A percentile compares a stretch with the other conserved stretches of the same genome.
Evolutionary conservation across 768 basidiomycete species (phyloP).

Genomic region (Peribolospora kevripleyi): DNA sequence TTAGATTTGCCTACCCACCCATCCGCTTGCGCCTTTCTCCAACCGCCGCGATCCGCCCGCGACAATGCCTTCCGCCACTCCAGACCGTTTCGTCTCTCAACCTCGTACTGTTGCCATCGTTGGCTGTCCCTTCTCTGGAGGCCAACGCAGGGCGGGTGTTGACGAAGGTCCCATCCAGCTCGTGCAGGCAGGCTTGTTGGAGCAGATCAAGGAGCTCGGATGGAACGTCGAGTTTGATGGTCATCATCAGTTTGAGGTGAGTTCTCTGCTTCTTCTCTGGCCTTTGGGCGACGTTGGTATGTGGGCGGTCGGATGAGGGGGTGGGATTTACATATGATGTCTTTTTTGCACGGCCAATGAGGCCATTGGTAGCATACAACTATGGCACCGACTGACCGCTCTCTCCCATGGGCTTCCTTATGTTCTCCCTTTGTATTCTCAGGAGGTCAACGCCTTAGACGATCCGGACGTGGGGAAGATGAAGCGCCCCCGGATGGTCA

Average conservation of each 20-base stretch:
- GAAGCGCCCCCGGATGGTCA: constrained; percentile 74
- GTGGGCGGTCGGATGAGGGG: too few species aligned
- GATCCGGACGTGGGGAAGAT: constrained; percentile 71
- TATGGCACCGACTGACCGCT: neutral
- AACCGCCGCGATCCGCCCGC: too few species aligned
- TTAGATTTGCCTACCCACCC: too few species aligned
- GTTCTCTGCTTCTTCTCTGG: too few species aligned
- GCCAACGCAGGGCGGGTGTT: constrained; percentile 50
- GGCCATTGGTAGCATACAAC: neutral
- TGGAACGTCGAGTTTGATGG: constrained; percentile 81
- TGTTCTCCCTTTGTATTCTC: neutral
- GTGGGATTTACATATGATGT: too few species aligned
- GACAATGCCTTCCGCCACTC: too few species aligned
- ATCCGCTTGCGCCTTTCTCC: too few species aligned
- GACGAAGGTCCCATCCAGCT: constrained; percentile 73
- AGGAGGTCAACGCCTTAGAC: constrained; percentile 31
- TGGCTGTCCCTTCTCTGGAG: constrained; percentile 68
- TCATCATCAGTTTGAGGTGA: constrained; percentile 53
- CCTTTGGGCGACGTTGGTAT: too few species aligned
- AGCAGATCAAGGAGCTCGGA: constrained; percentile 27
- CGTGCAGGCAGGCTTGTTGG: constrained; percentile 57
- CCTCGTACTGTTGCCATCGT: constrained; percentile 74
- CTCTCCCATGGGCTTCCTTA: constrained; percentile 2
- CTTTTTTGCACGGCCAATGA: too few species aligned
- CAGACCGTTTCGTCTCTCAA: constrained; percentile 31